These are phyloP conservation scores for Phytophthora hybrid DNA, from an alignment of 352 stramenopile species.

Conservation along the genomic window DNA sequence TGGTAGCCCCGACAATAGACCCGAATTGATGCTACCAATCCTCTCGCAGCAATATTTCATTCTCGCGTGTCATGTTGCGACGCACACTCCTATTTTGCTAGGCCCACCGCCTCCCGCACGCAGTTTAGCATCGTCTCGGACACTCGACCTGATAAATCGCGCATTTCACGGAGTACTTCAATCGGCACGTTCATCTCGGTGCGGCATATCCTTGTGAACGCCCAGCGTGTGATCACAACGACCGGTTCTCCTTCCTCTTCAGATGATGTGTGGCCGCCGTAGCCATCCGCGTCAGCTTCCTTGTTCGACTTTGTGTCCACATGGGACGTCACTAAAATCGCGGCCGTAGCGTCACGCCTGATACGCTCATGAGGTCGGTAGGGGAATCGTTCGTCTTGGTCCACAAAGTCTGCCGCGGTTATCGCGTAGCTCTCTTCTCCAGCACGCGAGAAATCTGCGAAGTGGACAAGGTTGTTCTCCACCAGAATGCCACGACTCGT, in stretches of 20 bases:
- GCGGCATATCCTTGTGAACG: conserved; percentile 44
- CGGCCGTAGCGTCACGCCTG: conserved; percentile 44
- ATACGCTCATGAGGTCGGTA: conserved; percentile 43
- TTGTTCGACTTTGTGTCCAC: conserved; percentile 6
- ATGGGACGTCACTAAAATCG: conserved; percentile 37
- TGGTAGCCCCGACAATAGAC: neutral
- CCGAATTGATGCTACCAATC: too few species aligned
- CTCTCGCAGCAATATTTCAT: neutral
- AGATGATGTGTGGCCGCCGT: conserved; percentile 25
- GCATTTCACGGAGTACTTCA: conserved; percentile 35
- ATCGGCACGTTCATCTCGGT: conserved; percentile 37
- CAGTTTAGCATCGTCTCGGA: conserved; percentile 37
- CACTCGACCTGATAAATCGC: conserved; percentile 28
- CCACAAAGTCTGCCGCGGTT: conserved; percentile 39
- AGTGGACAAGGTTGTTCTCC: conserved; percentile 44
- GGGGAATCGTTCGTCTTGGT: conserved; percentile 53
- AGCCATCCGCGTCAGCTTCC: conserved; percentile 6
- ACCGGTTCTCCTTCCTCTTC: conserved; percentile 40
- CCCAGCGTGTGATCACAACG: conserved; percentile 41
- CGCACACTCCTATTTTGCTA: conserved; percentile 14
- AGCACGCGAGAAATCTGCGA: conserved; percentile 16
- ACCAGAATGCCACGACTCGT: conserved; percentile 34
- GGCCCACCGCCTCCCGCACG: conserved; percentile 23
- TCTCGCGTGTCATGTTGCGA: too few species aligned
- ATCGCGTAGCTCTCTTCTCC: conserved; percentile 20